Conservation (phyloP, 495 filamentous ascomycete genomes). For the Penicillium canariense region DNA sequence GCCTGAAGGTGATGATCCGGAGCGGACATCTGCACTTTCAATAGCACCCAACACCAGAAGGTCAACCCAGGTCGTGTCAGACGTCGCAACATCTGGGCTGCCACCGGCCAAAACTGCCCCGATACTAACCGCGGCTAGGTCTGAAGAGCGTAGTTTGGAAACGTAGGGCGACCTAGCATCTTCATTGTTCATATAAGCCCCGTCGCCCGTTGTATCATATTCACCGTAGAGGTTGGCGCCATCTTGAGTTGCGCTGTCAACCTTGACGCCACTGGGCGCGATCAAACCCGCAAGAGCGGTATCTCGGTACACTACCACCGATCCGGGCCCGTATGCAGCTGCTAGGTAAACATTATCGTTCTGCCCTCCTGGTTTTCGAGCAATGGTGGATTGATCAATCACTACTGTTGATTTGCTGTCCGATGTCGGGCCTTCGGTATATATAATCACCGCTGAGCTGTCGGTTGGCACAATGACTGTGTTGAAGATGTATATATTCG, state of each 20-base stretch:
- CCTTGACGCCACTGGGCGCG: conserved; percentile 2
- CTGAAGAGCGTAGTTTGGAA: neutral
- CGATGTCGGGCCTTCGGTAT: neutral
- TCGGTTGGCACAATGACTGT: conserved; percentile 1
- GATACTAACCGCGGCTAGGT: neutral
- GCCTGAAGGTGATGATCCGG: too few relatives aligned
- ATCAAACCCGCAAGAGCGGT: conserved; percentile 2
- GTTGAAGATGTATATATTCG: conserved; percentile 15
- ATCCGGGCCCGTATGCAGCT: conserved; percentile 5
- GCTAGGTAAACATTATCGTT: neutral
- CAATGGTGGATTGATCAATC: conserved; percentile 4
- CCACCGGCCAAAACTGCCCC: conserved; percentile 1
- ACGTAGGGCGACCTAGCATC: conserved; percentile 5
- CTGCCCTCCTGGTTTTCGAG: neutral
- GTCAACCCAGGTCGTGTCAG: conserved; percentile 13
- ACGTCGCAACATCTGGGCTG: conserved; percentile 3
- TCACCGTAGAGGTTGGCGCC: conserved; percentile 10
- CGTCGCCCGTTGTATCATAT: conserved; percentile 8
- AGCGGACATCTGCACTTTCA: conserved; percentile 5
- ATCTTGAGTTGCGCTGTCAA: conserved; percentile 10
- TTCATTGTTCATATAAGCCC: conserved; percentile 8
- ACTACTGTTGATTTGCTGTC: conserved; percentile 8
- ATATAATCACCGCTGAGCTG: neutral
- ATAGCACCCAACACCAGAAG: conserved; percentile 1
- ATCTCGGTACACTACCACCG: conserved; percentile 6